These are phyloP conservation scores for Arctium lappa DNA, from an alignment of 129 eudicot genomes.

Conservation along the genomic window DNA sequence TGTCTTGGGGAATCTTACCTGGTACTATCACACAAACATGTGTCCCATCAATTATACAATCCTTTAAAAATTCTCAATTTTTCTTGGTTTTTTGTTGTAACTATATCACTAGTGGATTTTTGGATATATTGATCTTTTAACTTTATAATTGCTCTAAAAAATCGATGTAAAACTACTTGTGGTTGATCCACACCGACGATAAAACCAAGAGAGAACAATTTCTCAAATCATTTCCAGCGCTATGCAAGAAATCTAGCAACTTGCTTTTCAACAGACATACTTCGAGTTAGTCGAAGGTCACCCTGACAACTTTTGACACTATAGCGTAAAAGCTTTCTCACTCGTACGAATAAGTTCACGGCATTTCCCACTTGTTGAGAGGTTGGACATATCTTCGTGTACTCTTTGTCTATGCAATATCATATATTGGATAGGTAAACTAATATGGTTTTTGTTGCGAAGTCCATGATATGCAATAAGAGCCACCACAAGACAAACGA, in stretches of 20 bases:
- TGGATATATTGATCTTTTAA: background rate
- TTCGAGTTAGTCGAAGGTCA: background rate
- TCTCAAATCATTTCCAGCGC: background rate
- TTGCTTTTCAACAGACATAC: background rate
- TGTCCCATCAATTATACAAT: background rate
- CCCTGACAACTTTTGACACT: background rate
- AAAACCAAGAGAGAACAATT: background rate
- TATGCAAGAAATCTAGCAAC: background rate
- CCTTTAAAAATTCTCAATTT: conserved; percentile 1
- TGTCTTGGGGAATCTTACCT: background rate
- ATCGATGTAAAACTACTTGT: conserved; percentile 6
- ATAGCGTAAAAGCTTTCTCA: background rate
- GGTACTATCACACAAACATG: background rate
- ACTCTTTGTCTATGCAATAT: background rate
- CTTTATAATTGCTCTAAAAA: background rate
- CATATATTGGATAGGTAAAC: background rate
- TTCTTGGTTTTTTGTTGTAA: background rate
- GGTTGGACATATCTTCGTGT: background rate
- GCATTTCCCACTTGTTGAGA: background rate
- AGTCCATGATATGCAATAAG: background rate
- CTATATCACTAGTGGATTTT: background rate
- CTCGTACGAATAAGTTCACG: background rate
- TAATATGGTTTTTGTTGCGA: background rate
- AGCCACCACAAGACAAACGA: background rate
- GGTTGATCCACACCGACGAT: background rate